Conservation (phyloP, 2,329 filamentous ascomycete species). For the Cercospora zeae-maydis region DNA sequence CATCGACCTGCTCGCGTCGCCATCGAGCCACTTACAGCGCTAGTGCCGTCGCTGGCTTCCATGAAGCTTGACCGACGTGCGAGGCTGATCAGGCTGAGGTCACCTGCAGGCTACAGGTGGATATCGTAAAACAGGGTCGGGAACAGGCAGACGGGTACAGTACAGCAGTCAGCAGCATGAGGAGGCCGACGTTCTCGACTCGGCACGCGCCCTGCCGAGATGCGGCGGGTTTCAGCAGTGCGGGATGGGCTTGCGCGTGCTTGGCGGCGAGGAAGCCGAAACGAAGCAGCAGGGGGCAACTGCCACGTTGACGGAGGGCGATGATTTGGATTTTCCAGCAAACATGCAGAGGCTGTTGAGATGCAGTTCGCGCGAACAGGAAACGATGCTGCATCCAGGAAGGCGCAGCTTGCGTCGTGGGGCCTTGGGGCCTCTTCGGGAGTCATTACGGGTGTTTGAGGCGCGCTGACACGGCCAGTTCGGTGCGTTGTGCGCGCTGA, state of each 20-base stretch:
- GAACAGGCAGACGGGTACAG: too few relatives aligned
- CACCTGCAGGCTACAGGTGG: too few relatives aligned
- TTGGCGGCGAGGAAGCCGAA: background rate
- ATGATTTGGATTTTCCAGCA: background rate
- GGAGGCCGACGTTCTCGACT: too few relatives aligned
- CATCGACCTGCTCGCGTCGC: too few relatives aligned
- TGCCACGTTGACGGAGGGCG: background rate
- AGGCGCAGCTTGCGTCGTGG: background rate
- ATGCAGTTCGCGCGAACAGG: background rate
- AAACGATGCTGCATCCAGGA: background rate
- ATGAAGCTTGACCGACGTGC: too few relatives aligned
- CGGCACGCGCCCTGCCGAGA: background rate
- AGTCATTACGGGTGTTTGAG: slow-evolving; percentile 5
- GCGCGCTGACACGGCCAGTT: background rate
- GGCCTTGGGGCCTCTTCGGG: background rate
- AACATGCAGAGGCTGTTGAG: background rate
- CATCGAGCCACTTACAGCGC: too few relatives aligned
- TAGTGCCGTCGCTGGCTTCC: too few relatives aligned
- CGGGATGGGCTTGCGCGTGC: background rate
- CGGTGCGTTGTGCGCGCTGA: background rate
- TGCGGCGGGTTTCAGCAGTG: background rate
- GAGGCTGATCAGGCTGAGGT: too few relatives aligned
- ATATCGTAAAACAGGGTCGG: too few relatives aligned
- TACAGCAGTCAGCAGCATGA: too few relatives aligned
- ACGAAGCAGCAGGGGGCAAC: background rate